Evolutionary conservation across 495 filamentous ascomycete species (phyloP), one percentile per base, ranked within the genome.

Genomic region (Podospora didyma): DNA sequence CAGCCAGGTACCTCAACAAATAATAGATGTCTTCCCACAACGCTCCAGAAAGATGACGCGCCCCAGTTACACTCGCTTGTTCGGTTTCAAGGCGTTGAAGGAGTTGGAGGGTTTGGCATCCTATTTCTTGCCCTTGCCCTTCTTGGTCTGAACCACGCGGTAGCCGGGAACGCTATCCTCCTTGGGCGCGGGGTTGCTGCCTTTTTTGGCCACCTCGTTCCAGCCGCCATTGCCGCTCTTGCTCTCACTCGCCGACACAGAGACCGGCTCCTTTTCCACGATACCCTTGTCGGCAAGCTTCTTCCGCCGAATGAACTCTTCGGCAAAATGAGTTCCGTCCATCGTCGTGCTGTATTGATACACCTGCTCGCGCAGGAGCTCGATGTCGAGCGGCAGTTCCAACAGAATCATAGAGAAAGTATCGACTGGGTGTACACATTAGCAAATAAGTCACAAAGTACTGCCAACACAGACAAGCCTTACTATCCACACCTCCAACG

Each of bases 141-240:
- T 97, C 72, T 95, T 92, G 58, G 86, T 82, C 45, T 89, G 83
- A 41, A 97, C 93, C 44, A 97, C 87, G 77, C 90, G 90, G 75
- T 96, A 97, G 6, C 83, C 83, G 10, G 84, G 75, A 34, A 66
- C 74, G 79, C 58, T 63, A n/a, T 82, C 79, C 28, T 80, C 75
- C 57, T 70, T 73, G 34, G 69, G 60, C 17, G 66, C 35, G 20
- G 20, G 64, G 28, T 56, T 68, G 49, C 69, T 69, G 61, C 77
- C 79, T 81, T 96, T 96, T 84, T 97, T 97, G 9, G 94, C 94
- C 61, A 98, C 94, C 75, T 97, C 95, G 65, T 83, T 96, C 94
- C 94, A 97, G 23, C 94, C 94, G 54, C 90, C 88, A 51, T 73
- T 79, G 41, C 77, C 75, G 22, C 68, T 72, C 20, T 75, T 75